Conservation (phyloP, 208 protist species). For the Naegleria fowleri region DNA sequence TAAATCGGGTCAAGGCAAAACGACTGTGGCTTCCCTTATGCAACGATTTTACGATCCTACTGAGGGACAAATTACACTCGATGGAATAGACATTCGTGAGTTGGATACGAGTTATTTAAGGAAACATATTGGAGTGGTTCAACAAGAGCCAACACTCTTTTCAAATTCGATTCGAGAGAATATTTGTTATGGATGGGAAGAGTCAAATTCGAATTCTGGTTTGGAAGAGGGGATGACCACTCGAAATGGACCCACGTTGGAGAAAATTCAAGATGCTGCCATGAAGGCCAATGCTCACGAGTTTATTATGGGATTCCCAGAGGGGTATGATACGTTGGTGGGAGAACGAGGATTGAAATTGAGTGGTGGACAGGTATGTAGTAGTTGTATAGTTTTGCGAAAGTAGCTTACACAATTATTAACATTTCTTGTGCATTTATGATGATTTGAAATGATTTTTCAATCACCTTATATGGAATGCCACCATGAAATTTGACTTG, state of each 20-base stretch:
- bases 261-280: slow-evolving; percentile 4
- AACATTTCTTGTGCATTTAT: no score
- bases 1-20: slow-evolving; percentile 45
- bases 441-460: no score
- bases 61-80: slow-evolving; percentile 49
- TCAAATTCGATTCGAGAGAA: slow-evolving; percentile 88
- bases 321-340: slow-evolving; percentile 34
- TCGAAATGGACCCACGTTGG: slow-evolving; percentile 23
- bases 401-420: no score
- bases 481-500: no score
- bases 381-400: slow-evolving; percentile 81
- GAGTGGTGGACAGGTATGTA: slow-evolving; percentile 36
- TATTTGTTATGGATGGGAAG: slow-evolving; percentile 78
- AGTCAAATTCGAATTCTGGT: slow-evolving; percentile 51
- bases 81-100: slow-evolving; percentile 68
- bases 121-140: slow-evolving; percentile 78
- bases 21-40: slow-evolving; percentile 54
- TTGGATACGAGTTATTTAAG: slow-evolving; percentile 72
- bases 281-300: slow-evolving; percentile 32
- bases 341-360: slow-evolving; percentile 41
- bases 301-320: slow-evolving; percentile 37
- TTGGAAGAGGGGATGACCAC: no score
- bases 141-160: slow-evolving; percentile 93
- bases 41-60: slow-evolving; percentile 60
- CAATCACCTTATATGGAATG: no score